Evolutionary conservation across 2,329 filamentous ascomycete species (phyloP), one percentile per base, ranked within the genome.

Genomic region (Lasiodiplodia hormozganensis): DNA sequence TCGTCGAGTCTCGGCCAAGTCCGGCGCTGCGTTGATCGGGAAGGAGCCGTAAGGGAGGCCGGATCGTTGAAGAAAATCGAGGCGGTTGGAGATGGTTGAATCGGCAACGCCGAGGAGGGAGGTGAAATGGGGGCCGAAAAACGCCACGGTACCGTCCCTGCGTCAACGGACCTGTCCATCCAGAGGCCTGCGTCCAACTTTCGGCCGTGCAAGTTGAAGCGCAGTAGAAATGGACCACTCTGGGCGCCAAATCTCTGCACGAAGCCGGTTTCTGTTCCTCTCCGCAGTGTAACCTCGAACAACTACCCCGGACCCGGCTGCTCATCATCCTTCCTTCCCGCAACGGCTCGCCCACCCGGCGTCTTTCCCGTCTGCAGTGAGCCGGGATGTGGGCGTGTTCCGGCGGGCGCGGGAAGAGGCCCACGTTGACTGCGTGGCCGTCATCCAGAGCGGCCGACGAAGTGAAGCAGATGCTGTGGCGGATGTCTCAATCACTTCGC

Each of bases 271-370:
- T 31, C 31, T n/a, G 51, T 38, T 38, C 11, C 40, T 38, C 43
- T 52, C 43, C 18, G 60, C 51, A 7, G 47, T 64, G 60, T 52
- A 64, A 52, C 60, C 60, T 52, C 60, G 25, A 49, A 58, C 54
- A 43, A 51, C 28, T 34, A 49, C 60, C 60, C 43, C 28, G 28
- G 47, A 64, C 60, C 60, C 60, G 47, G 58, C n/a, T 49, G 60
- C 60, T 38, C 40, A 64, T 64, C 60, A 38, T 38, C 10, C 40
- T 49, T 16, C 43, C 60, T 52, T 52, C 43, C 47, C 43, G 60
- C 47, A 23, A 47, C 60, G 51, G 43, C 23, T 38, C 43, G 51
- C 25, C 31, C 31, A 38, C 28, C 43, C 43, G 18, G 11, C 18
- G 43, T 38, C 18, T 25, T 18, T 25, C n/a, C 47, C 31, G 28